phyloP scores from a whole-genome alignment of 2,329 filamentous ascomycete genomes.

The Emericellopsis cladophorae region DNA sequence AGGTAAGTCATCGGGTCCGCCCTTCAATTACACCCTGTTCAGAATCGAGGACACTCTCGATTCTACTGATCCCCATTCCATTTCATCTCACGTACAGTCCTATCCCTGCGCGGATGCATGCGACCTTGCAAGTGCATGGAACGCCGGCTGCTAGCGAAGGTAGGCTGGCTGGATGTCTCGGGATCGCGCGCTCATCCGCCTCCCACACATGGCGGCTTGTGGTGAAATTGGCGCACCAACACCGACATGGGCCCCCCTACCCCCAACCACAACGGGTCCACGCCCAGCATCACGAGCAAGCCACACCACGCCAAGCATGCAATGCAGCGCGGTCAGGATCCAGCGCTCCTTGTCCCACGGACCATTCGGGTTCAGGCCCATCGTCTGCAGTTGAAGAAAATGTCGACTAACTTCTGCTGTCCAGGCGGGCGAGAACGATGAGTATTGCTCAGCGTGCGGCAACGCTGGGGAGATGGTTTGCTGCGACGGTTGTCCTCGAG shows the following conservation, averaged over 20 bases:
- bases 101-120: too few relatives aligned
- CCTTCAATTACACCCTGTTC: too few relatives aligned
- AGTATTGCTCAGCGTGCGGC: slow-evolving; percentile 78
- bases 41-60: background rate
- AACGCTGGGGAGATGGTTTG: slow-evolving; percentile 78
- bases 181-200: background rate
- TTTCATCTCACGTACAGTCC: background rate
- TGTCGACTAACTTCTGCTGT: slow-evolving; percentile 16
- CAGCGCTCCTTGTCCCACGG: too few relatives aligned
- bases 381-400: slow-evolving; percentile 5
- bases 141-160: too few relatives aligned
- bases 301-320: slow-evolving; percentile 2
- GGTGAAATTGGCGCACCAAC: slow-evolving; percentile 5
- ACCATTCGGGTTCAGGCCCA: too few relatives aligned
- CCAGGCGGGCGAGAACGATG: slow-evolving; percentile 58
- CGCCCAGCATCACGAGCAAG: background rate
- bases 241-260: slow-evolving; percentile 3
- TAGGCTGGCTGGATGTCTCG: too few relatives aligned
- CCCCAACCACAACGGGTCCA: background rate
- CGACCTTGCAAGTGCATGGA: too few relatives aligned
- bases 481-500: slow-evolving; percentile 83
- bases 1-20: slow-evolving; percentile 29
- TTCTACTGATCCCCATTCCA: background rate
- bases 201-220: slow-evolving; percentile 2
- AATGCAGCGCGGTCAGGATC: too few relatives aligned